Evolutionary conservation across 306 rosid genomes (phyloP), one percentile per base, ranked within the genome.

Genomic region (Cucumis hystrix): DNA sequence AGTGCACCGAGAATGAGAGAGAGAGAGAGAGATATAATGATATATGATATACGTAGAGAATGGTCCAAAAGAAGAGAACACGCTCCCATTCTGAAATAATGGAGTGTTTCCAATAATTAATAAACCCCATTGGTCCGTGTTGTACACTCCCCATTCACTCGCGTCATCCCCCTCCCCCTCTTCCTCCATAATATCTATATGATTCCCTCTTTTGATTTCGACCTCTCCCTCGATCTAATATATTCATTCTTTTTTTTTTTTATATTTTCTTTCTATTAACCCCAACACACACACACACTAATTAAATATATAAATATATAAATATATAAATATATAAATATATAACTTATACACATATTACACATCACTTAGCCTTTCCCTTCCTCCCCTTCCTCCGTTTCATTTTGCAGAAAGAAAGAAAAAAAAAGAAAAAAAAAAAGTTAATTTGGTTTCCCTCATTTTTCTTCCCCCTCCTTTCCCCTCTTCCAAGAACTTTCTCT

Each of bases 181-280:
- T 60, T 15, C 39, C 13, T 66, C 83, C 64, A 83, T 80, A 41
- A 80, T 84, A 80, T 79, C 74, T 82, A 72, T 72, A 72, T n/a
- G 85, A 84, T 88, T 87, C 88, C 87, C 81, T 81, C 83, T 79
- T 82, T 84, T 68, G 82, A 84, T 79, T 40, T 84, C 85, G 35
- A 78, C 89, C 83, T 40, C 81, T 6, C 56, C 57, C 74, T 28
- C 69, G 25, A 55, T 25, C 75, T 20, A 35, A 79, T 51, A 43
- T 54, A 15, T 40, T 33, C 5, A 67, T 39, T 40, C 14, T 39
- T 9, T 18, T 20, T 25, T 61, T 63, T 6, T 23, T 23, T 0
- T 23, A 23, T 23, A 33, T 64, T 65, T 33, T 33, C 5, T 37
- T 62, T 33, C 1, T 10, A 6, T 17, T 16, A 15, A 35, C n/a